Base-by-base conservation (phyloP, 2,329 filamentous ascomycete genomes). In the Colletotrichum trifolii region DNA sequence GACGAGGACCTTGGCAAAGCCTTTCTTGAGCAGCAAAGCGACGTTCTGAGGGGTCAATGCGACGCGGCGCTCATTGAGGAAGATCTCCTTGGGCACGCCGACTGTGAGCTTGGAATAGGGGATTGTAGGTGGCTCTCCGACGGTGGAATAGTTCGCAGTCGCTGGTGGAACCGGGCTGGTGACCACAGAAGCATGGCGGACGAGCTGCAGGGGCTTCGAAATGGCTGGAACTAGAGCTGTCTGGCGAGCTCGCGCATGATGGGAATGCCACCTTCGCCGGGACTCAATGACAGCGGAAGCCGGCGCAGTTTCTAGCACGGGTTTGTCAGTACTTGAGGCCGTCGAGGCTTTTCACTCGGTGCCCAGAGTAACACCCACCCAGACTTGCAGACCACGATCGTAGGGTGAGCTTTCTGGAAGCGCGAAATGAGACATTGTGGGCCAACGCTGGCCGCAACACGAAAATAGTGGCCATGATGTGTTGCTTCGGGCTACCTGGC, bases 1-100 rank as follows among this genome's bases (percentile, higher is more conserved):
- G 42, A 97, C 85, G 3, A 97, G 79, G 33, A 97, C 87, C 67
- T 88, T 87, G 39, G 83, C 85, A 75, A 93, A 96, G 39, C 93
- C 94, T 76, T 96, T 97, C 76, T 96, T 96, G 68, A 94, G 86
- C 1, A 97, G 80, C 1, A 96, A 81, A 2, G 89, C 86, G 13
- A 94, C 92, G 79, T 97, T 97, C 68, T 92, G 88, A 1, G 94
- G 94, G 0, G 92, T 95, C 60, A 97, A 84, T 36, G 94, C 92
- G 12, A 97, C 93, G 54, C 94, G 91, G 46, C 91, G 89, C 79
- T 97, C 94, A 63, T 89, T 87, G 1, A 89, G 86, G 71, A 86
- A 93, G n/a, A 87, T 90, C 77, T 97, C 94, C 63, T 86, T 87
- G 12, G 93, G 93, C 4, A 96, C 87, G 63, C 93, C 93, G 52